phyloP scores from a whole-genome alignment of 78 protist species.

The Carpediemonas membranifera region DNA sequence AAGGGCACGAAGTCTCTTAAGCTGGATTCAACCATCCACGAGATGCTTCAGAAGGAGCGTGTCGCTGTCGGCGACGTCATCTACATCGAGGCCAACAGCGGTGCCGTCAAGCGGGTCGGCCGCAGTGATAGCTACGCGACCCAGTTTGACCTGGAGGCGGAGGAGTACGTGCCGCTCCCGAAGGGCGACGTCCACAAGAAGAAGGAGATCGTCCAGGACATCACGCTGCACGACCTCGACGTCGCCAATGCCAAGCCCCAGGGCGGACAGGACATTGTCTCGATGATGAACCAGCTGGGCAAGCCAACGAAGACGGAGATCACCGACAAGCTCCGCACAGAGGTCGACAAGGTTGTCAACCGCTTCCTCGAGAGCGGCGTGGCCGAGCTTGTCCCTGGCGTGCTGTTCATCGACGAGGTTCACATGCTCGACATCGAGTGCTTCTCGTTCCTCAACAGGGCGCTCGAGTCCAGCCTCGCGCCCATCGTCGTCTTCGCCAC shows the following conservation, averaged over 20 bases:
- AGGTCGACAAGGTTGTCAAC: slow-evolving; percentile 94
- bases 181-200: slow-evolving; percentile 97
- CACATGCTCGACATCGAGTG: slow-evolving; percentile 99
- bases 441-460: slow-evolving; percentile 94
- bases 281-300: slow-evolving; percentile 72
- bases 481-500: slow-evolving; percentile 99
- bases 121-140: slow-evolving; percentile 85
- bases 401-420: slow-evolving; percentile 96
- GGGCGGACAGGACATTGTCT: slow-evolving; percentile 90
- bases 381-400: slow-evolving; percentile 99
- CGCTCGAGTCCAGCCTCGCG: slow-evolving; percentile 89
- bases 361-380: slow-evolving; percentile 96
- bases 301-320: slow-evolving; percentile 94
- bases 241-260: slow-evolving; percentile 76
- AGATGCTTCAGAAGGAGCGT: slow-evolving; percentile 89
- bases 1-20: slow-evolving; percentile 85
- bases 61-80: slow-evolving; percentile 90
- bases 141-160: slow-evolving; percentile 83
- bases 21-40: slow-evolving; percentile 92
- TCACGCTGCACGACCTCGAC: slow-evolving; percentile 97
- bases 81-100: slow-evolving; percentile 89
- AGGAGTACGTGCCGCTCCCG: slow-evolving; percentile 98
- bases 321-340: slow-evolving; percentile 96
- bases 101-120: slow-evolving; percentile 93
- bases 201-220: slow-evolving; percentile 83